Evolutionary conservation across 2,329 filamentous ascomycete species (phyloP).

Genomic region (Alternaria novae-zelandiae): DNA sequence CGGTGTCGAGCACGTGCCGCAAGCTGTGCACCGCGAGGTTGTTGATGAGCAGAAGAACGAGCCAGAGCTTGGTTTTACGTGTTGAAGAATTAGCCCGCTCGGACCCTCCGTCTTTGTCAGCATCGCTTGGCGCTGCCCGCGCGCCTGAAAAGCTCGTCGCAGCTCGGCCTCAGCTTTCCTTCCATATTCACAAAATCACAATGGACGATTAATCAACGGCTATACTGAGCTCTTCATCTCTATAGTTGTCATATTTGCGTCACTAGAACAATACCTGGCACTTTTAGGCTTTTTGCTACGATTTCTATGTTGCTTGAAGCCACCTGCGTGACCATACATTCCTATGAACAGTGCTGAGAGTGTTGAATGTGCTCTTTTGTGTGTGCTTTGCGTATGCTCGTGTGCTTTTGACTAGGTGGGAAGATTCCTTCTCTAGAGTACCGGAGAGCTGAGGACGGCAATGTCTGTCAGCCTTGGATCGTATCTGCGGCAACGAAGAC

Average conservation of each 20-base stretch:
- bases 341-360: background rate
- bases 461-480: background rate
- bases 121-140: conserved; percentile 20
- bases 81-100: conserved; percentile 21
- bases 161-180: conserved; percentile 14
- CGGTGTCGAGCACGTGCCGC: conserved; percentile 6
- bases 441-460: background rate
- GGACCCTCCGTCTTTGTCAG: conserved; percentile 19
- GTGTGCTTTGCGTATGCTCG: background rate
- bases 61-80: conserved; percentile 1
- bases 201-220: conserved; percentile 56
- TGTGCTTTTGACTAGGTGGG: background rate
- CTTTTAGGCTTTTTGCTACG: conserved; percentile 47
- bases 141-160: conserved; percentile 27
- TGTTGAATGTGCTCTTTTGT: background rate
- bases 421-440: background rate
- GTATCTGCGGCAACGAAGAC: background rate
- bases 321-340: conserved; percentile 50
- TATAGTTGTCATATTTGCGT: conserved; percentile 56
- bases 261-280: conserved; percentile 46
- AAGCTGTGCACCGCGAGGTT: conserved; percentile 7
- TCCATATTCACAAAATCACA: conserved; percentile 51
- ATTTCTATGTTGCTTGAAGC: conserved; percentile 42
- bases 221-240: conserved; percentile 41
- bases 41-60: conserved; percentile 7